Base-by-base conservation (phyloP, 2,329 filamentous ascomycete genomes). In the Aspergillus fructus region DNA sequence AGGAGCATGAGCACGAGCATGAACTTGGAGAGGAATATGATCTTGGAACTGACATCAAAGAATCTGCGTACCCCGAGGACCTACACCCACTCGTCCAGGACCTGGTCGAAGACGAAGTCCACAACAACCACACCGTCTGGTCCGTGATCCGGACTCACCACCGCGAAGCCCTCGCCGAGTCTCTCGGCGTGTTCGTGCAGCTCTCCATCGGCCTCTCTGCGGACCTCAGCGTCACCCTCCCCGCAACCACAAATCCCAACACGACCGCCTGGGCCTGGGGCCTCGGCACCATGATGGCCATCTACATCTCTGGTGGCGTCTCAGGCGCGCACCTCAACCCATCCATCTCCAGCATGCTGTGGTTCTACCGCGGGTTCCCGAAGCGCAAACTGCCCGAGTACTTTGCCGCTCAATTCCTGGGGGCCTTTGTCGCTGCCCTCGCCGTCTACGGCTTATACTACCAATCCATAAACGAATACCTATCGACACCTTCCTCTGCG, bases 131-230 rank as follows among this genome's bases (percentile, higher is more conserved):
- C 56, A 77, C 79, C 23, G 64, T 75, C 62, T 78, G 82, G 81
- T 75, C 79, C 33, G 72, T 79, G 17, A 74, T 83, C 23, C 76
- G 82, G 21, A 79, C 79, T 0, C 74, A 78, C 37, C 78, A 82
- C 62, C 77, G 81, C 11, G 81, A 84, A 64, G 79, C 80, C 27
- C 71, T 83, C 2, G 82, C 81, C 1, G 82, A 85, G 60, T 75
- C 80, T 2, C 74, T 85, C 8, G 81, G 76, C 3, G 80, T 81
- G 30, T 69, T 68, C 47, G 64, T 69, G 3, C 64, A 71, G 57
- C 70, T 76, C 52, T 76, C 74, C 6, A 74, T 84, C 21, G 82
- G 81, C 5, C 78, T 85, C 58, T 79, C 75, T 49, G 77, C 77
- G 12, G 79, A 83, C 55, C 70, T 83, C 1, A 75, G 76, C 1